Percentiles rank a stretch among this genome's conserved stretches.
phyloP scores from a whole-genome alignment of 1,139 yeast genomes.

The Zhuliangozyma blackwelliae region DNA sequence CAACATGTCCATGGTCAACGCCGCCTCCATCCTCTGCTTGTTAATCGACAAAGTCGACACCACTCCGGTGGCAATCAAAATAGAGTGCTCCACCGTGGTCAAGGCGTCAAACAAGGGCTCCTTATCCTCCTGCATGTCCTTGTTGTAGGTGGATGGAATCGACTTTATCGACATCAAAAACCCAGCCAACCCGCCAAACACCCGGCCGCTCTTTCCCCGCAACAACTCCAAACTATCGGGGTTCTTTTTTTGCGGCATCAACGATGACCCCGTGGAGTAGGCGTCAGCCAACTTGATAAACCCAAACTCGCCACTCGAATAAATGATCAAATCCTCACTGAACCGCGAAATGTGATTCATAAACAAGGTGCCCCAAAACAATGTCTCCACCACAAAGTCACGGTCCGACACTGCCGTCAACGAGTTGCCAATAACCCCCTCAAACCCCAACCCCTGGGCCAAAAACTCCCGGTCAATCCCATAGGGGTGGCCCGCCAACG shows the following conservation, averaged over 20 bases:
- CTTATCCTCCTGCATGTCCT: conserved; percentile 98
- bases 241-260: conserved; percentile 99
- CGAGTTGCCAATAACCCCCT: conserved; percentile 88
- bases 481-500: conserved; percentile 97
- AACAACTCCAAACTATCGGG: conserved; percentile 93
- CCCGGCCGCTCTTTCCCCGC: conserved; percentile 97
- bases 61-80: conserved; percentile 93
- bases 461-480: conserved; percentile 92
- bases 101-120: conserved; percentile 93
- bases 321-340: conserved; percentile 90
- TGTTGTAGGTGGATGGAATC: conserved; percentile 94
- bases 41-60: conserved; percentile 77
- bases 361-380: conserved; percentile 95
- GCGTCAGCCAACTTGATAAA: conserved; percentile 93
- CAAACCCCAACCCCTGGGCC: conserved; percentile 74
- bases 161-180: conserved; percentile 94
- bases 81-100: conserved; percentile 87
- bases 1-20: conserved; percentile 97
- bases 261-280: conserved; percentile 94
- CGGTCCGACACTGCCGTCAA: conserved; percentile 94
- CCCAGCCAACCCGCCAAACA: conserved; percentile 91
- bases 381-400: conserved; percentile 93
- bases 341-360: conserved; percentile 94
- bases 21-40: conserved; percentile 71
- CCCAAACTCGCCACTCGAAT: conserved; percentile 96